Percentiles rank a stretch among this genome's conserved stretches.
phyloP scores from a whole-genome alignment of 371 early-diverging fungal genomes.

The Coelomomyces lativittatus region DNA sequence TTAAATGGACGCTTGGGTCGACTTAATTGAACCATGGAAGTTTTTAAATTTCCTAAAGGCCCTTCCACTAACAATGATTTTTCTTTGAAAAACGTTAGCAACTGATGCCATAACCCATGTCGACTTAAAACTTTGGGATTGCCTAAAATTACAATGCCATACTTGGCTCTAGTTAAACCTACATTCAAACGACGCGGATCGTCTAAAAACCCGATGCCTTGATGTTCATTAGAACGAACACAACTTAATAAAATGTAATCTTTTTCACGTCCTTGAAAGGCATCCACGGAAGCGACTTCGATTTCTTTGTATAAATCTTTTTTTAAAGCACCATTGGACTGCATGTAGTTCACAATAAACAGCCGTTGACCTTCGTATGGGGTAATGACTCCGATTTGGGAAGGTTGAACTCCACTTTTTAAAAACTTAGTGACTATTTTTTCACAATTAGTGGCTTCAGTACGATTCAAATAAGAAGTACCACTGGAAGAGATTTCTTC shows the following conservation, averaged over 20 bases:
- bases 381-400: constrained; percentile 95
- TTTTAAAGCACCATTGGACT: constrained; percentile 65
- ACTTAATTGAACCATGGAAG: constrained; percentile 64
- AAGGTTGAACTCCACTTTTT: constrained; percentile 65
- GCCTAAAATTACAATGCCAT: constrained; percentile 86
- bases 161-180: constrained; percentile 87
- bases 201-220: constrained; percentile 93
- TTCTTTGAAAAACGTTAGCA: constrained; percentile 81
- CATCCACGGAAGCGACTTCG: constrained; percentile 96
- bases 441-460: constrained; percentile 73
- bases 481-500: constrained; percentile 92
- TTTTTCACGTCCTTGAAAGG: constrained; percentile 99
- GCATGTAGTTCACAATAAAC: constrained; percentile 84
- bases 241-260: constrained; percentile 96
- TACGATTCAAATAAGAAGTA: constrained; percentile 83
- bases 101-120: constrained; percentile 87
- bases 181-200: constrained; percentile 96
- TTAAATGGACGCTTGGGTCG: constrained; percentile 25
- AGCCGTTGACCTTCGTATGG: constrained; percentile 97
- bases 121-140: constrained; percentile 79
- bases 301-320: constrained; percentile 87
- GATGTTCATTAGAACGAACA: constrained; percentile 91
- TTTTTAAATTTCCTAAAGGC: constrained; percentile 65
- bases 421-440: constrained; percentile 85
- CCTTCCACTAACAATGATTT: constrained; percentile 84